These are phyloP conservation scores for Pestalotiopsis sp. DNA, from an alignment of 2,329 filamentous ascomycete species.

Conservation along the genomic window DNA sequence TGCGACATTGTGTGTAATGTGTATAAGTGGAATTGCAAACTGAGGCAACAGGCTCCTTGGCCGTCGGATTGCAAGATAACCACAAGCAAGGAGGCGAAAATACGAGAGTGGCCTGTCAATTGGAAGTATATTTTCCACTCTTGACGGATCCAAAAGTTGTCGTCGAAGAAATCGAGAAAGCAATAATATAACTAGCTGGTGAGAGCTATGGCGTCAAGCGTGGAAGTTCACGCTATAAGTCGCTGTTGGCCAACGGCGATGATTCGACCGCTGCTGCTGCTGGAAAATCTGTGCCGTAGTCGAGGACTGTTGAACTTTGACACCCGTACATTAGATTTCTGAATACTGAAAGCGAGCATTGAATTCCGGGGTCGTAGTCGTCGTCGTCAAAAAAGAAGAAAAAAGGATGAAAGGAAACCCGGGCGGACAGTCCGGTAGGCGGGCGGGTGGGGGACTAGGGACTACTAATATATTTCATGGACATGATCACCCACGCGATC, in stretches of 20 bases:
- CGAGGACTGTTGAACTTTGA: conserved; percentile 5
- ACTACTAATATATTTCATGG: conserved; percentile 17
- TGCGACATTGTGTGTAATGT: conserved; percentile 20
- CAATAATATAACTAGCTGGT: conserved; percentile 8
- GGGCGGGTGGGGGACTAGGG: conserved; percentile 13
- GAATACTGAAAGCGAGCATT: not conserved
- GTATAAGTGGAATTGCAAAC: not conserved
- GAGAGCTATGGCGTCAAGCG: conserved; percentile 17
- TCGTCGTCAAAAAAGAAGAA: not conserved
- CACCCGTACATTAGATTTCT: not conserved
- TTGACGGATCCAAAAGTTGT: not conserved
- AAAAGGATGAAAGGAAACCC: conserved; percentile 4
- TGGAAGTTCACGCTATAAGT: conserved; percentile 17
- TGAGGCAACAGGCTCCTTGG: not conserved
- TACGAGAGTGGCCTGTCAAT: not conserved
- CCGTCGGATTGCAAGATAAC: not conserved
- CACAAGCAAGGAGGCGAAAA: not conserved
- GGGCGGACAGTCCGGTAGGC: conserved; percentile 8
- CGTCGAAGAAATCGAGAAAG: conserved; percentile 4
- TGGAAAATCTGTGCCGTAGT: conserved; percentile 19
- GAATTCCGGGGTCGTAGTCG: not conserved
- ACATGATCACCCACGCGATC: conserved; percentile 15
- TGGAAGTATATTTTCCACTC: conserved; percentile 5
- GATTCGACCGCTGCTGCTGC: conserved; percentile 14
- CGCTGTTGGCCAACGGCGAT: conserved; percentile 21